phyloP scores from a whole-genome alignment of 106 monocot species.

The Platanthera zijinensis region DNA sequence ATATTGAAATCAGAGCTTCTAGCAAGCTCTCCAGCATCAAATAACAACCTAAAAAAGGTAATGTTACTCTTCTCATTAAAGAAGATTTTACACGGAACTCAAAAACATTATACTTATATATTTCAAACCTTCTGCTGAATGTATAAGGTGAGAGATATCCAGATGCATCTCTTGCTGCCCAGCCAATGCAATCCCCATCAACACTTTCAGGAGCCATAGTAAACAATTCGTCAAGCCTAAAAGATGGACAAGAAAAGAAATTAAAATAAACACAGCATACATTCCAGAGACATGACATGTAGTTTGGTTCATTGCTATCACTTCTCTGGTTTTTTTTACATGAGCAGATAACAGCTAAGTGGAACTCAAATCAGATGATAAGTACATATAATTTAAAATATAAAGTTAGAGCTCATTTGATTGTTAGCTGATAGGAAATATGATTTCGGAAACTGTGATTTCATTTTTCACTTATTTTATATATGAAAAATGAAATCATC shows the following conservation, averaged over 20 bases:
- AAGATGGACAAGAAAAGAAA: background rate
- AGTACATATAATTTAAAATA: no score
- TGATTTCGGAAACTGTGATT: no score
- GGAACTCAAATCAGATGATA: background rate
- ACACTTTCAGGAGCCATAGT: conserved; percentile 25
- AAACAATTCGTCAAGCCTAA: background rate
- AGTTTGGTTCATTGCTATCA: no score
- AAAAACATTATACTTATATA: background rate
- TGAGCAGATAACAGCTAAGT: no score
- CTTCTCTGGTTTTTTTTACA: no score
- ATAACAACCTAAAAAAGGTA: background rate
- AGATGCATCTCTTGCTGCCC: conserved; percentile 66
- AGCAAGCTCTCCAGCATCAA: background rate
- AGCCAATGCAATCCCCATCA: conserved; percentile 35
- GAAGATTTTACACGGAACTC: background rate
- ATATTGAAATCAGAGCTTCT: background rate
- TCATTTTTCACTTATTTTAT: no score
- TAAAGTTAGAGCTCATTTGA: no score
- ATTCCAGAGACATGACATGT: background rate
- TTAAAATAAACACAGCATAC: background rate
- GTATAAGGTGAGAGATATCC: conserved; percentile 57
- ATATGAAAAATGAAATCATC: no score
- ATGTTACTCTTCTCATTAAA: background rate
- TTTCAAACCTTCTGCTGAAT: conserved; percentile 42
- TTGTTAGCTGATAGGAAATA: no score